phyloP scores from a whole-genome alignment of 306 rosid species.

The Cercis canadensis region DNA sequence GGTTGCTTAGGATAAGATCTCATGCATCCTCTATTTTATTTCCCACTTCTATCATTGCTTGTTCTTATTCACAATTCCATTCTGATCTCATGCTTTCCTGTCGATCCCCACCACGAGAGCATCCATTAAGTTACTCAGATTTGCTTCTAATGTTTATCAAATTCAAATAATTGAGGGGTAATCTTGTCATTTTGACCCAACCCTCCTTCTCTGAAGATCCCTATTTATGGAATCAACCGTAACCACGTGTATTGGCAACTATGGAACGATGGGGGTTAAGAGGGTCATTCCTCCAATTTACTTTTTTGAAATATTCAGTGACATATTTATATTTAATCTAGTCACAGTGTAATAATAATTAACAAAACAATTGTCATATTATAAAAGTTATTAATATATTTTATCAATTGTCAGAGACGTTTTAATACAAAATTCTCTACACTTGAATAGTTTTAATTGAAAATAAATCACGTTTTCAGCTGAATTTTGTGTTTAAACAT shows the following conservation, averaged over 20 bases:
- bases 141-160: conserved; percentile 25
- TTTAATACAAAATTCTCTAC: no score
- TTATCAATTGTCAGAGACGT: no score
- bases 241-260: conserved; percentile 55
- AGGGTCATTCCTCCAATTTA: not conserved
- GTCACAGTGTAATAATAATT: no score
- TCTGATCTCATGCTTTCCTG: conserved; percentile 21
- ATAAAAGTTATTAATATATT: no score
- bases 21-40: not conserved
- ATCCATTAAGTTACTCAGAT: conserved; percentile 23
- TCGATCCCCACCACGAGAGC: conserved; percentile 33
- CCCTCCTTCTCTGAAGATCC: conserved; percentile 48
- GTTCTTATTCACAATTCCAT: not conserved
- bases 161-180: conserved; percentile 40
- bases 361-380: no score
- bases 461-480: no score
- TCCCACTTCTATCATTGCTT: not conserved
- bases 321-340: no score
- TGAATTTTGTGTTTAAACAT: no score
- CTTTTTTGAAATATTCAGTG: no score
- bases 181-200: conserved; percentile 40
- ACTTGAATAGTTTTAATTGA: no score
- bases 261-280: conserved; percentile 20
- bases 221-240: conserved; percentile 35
- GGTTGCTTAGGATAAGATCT: conserved; percentile 52